A percentile compares a stretch with the other conserved stretches of the same genome.
Conservation (phyloP, 768 basidiomycete species). For the Mrakia frigida region DNA sequence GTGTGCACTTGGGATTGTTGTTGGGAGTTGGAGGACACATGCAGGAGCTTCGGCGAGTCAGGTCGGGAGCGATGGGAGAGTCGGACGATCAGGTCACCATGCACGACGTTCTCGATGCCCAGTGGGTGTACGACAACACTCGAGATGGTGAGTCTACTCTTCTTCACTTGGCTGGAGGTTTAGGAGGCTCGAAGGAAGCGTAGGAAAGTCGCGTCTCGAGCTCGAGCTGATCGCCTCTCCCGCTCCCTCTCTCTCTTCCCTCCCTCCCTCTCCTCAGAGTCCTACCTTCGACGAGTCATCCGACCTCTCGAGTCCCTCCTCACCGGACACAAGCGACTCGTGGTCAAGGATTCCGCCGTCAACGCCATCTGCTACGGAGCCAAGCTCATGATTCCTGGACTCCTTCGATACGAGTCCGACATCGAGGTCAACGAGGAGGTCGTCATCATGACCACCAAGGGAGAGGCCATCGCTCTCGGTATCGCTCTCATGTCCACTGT, state of each 20-base stretch:
- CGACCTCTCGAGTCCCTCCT: constrained; percentile 89
- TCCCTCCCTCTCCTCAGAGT: constrained; percentile 55
- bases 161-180: neutral
- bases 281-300: constrained; percentile 91
- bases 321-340: constrained; percentile 94
- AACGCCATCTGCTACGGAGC: constrained; percentile 99
- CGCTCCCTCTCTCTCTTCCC: neutral
- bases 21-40: constrained; percentile 99
- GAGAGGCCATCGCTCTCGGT: constrained; percentile 89
- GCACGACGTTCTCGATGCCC: constrained; percentile 99
- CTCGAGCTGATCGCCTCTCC: neutral
- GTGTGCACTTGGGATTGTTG: constrained; percentile 90
- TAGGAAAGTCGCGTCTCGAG: neutral
- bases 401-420: constrained; percentile 91
- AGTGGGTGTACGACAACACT: constrained; percentile 97
- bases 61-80: constrained; percentile 94
- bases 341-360: constrained; percentile 97
- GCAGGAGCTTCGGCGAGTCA: constrained; percentile 93
- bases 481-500: constrained; percentile 98
- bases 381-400: constrained; percentile 98
- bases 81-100: constrained; percentile 98
- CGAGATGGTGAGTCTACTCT: constrained; percentile 65
- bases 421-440: constrained; percentile 93
- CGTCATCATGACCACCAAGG: constrained; percentile 98
- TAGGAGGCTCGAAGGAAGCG: too few relatives aligned